Conservation (phyloP, 306 rosid genomes). For the Dryas alaskensis region DNA sequence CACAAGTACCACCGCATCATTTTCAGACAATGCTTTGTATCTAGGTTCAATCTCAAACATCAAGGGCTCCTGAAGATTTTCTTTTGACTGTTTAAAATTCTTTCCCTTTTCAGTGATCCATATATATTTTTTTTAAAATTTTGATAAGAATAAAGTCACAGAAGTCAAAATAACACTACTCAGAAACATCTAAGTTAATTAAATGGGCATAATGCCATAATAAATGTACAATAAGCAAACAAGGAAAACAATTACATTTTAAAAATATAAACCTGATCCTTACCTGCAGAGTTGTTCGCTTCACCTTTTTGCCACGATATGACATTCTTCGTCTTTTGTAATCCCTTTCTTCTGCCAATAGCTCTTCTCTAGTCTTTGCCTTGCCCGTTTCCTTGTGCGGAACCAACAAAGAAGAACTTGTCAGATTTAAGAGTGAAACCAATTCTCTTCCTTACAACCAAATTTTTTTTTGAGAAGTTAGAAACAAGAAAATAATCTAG, state of each 20-base stretch:
- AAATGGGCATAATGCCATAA: background rate
- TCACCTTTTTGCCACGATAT: slow-evolving; percentile 88
- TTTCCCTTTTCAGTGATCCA: background rate
- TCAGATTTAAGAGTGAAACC: background rate
- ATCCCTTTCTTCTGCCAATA: slow-evolving; percentile 95
- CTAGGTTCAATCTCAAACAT: background rate
- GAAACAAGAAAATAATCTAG: background rate
- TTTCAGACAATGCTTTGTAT: background rate
- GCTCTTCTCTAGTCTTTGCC: slow-evolving; percentile 77
- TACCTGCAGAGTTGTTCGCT: slow-evolving; percentile 72
- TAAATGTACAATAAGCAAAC: background rate
- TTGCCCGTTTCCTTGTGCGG: slow-evolving; percentile 47
- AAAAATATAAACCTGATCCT: slow-evolving; percentile 19
- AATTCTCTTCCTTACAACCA: background rate
- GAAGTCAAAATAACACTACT: background rate
- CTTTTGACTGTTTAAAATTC: background rate
- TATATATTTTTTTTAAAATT: background rate
- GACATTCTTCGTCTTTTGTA: slow-evolving; percentile 94
- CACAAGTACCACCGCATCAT: background rate
- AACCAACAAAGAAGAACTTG: slow-evolving; percentile 6
- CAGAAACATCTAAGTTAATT: background rate
- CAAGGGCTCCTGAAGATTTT: background rate
- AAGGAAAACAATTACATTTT: background rate
- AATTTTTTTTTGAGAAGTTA: background rate
- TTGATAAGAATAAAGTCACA: background rate